Percentiles rank a stretch among this genome's conserved stretches.
Conservation (phyloP, 2,329 filamentous ascomycete genomes). For the Trichothecium roseum region DNA sequence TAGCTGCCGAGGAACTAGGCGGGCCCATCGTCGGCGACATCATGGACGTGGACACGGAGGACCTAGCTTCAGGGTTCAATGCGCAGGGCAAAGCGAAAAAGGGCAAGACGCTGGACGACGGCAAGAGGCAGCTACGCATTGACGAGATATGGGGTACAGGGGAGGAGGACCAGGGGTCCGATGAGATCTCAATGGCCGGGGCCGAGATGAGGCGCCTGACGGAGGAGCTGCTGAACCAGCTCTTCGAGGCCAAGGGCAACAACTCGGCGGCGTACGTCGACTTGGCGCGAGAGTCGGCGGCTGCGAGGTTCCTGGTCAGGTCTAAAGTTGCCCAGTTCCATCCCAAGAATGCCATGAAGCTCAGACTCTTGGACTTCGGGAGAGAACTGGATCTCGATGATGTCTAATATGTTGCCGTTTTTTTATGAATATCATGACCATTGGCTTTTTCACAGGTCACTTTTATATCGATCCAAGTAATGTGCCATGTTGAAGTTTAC, state of each 20-base stretch:
- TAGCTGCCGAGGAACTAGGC: constrained; percentile 70
- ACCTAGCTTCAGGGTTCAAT: constrained; percentile 49
- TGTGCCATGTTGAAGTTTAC: no score
- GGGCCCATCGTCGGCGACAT: constrained; percentile 73
- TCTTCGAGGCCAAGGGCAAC: constrained; percentile 43
- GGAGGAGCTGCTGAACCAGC: constrained; percentile 49
- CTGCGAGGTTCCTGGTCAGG: constrained; percentile 52
- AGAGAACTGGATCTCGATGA: constrained; percentile 39
- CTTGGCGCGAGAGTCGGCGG: constrained; percentile 49
- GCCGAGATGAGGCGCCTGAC: constrained; percentile 49
- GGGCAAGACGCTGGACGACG: constrained; percentile 22
- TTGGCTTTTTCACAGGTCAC: not conserved
- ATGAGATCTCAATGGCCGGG: constrained; percentile 40
- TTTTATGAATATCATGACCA: no score
- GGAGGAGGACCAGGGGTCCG: constrained; percentile 12
- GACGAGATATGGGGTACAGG: constrained; percentile 51
- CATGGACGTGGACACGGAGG: constrained; percentile 51
- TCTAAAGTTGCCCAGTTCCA: constrained; percentile 59
- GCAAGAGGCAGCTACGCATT: constrained; percentile 48
- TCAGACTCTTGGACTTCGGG: constrained; percentile 54
- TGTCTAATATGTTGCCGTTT: no score
- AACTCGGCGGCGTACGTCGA: constrained; percentile 47
- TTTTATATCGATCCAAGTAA: no score
- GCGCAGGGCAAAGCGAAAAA: constrained; percentile 46
- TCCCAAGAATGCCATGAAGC: constrained; percentile 47